phyloP scores from a whole-genome alignment of 2,329 filamentous ascomycete species.

The Blastomyces percursus region DNA sequence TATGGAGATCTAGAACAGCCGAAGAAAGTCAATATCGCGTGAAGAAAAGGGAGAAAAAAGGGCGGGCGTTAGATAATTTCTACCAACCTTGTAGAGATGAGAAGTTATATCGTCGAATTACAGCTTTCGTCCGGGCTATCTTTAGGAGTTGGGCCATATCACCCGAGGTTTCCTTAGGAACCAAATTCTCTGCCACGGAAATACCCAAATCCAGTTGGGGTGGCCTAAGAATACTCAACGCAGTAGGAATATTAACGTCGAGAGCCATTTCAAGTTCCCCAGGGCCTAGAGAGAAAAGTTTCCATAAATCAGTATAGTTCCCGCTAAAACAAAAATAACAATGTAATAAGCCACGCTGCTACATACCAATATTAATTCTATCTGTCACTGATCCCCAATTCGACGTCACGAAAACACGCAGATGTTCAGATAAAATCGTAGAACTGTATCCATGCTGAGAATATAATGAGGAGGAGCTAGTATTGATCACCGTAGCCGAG shows the following conservation, averaged over 20 bases:
- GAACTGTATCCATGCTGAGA: constrained; percentile 47
- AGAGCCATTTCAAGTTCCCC: constrained; percentile 61
- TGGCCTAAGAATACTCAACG: constrained; percentile 57
- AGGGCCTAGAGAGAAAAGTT: constrained; percentile 37
- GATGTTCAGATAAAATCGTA: constrained; percentile 63
- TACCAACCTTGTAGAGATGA: constrained; percentile 39
- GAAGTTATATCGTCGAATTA: constrained; percentile 63
- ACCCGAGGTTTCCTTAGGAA: constrained; percentile 50
- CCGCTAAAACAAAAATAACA: neutral
- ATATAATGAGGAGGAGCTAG: constrained; percentile 45
- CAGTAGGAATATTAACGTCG: constrained; percentile 50
- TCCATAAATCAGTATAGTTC: neutral
- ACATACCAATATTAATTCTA: constrained; percentile 60
- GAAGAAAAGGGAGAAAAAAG: neutral
- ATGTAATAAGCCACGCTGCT: neutral
- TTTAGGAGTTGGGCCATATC: constrained; percentile 56
- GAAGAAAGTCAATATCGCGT: constrained; percentile 11
- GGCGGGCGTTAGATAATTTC: neutral
- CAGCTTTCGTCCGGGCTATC: constrained; percentile 45
- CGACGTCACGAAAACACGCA: constrained; percentile 66
- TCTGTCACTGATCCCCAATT: constrained; percentile 70
- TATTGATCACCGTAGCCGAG: constrained; percentile 53
- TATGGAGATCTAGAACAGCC: constrained; percentile 52
- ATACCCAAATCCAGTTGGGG: constrained; percentile 68
- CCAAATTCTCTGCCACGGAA: constrained; percentile 58